These are phyloP conservation scores for Stephania cephalantha DNA, from an alignment of 164 flowering plant species.

Conservation along the genomic window DNA sequence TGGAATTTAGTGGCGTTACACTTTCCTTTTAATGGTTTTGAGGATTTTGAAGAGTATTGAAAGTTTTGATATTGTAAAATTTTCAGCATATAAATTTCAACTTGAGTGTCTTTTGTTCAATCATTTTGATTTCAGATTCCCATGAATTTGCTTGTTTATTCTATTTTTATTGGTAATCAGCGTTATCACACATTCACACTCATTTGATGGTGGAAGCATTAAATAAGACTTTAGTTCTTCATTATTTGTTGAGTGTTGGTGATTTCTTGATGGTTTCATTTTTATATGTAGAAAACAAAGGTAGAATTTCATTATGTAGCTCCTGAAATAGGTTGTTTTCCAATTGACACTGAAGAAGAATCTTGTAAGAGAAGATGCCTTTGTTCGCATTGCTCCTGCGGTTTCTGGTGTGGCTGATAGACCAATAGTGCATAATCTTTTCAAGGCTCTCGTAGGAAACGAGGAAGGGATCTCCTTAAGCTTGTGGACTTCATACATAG, in stretches of 20 bases:
- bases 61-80: too few species aligned
- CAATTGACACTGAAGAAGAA: slow-evolving; percentile 36
- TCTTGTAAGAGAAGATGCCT: slow-evolving; percentile 74
- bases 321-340: slow-evolving; percentile 11
- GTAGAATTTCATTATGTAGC: background rate
- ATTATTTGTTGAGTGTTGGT: background rate
- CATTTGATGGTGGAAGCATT: too few species aligned
- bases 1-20: too few species aligned
- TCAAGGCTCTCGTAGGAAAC: slow-evolving; percentile 80
- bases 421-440: slow-evolving; percentile 76
- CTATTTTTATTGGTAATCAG: background rate
- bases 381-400: slow-evolving; percentile 87
- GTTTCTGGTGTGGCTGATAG: slow-evolving; percentile 90
- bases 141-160: background rate
- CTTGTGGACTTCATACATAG: slow-evolving; percentile 57
- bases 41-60: background rate
- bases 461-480: slow-evolving; percentile 58
- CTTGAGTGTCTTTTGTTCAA: background rate
- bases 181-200: background rate
- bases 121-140: background rate
- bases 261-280: background rate
- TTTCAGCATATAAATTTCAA: too few species aligned
- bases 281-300: background rate
- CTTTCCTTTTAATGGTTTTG: background rate
- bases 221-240: background rate